Percentiles rank a stretch among this genome's conserved stretches.
Conservation (phyloP, 2,329 filamentous ascomycete genomes). For the Exserohilum turcica region DNA sequence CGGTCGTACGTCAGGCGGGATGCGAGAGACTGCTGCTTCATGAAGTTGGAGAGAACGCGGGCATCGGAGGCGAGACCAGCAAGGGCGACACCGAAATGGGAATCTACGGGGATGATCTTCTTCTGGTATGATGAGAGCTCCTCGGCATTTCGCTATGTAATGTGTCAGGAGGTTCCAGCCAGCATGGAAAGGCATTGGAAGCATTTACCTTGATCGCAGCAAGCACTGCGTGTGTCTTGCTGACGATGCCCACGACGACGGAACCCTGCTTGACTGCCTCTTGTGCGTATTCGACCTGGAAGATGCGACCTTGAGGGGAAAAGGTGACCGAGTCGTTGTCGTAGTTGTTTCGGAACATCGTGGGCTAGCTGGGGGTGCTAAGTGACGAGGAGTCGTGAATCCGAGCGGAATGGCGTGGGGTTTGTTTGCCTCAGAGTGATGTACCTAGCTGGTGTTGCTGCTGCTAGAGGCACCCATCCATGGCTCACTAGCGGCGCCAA, state of each 20-base stretch:
- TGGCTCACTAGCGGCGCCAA: slow-evolving; percentile 7
- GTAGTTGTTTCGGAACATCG: slow-evolving; percentile 99
- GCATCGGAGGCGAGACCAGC: slow-evolving; percentile 96
- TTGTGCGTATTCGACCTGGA: slow-evolving; percentile 98
- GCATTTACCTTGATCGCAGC: slow-evolving; percentile 86
- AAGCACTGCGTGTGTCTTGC: slow-evolving; percentile 96
- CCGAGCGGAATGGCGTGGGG: no score
- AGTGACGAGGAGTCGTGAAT: no score
- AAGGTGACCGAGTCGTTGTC: slow-evolving; percentile 99
- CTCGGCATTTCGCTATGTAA: slow-evolving; percentile 86
- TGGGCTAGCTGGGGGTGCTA: no score
- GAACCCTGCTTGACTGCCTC: slow-evolving; percentile 99
- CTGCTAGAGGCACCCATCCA: slow-evolving; percentile 31
- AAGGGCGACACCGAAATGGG: slow-evolving; percentile 93
- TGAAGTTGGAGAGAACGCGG: slow-evolving; percentile 99
- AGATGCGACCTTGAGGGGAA: slow-evolving; percentile 98
- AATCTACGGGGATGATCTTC: slow-evolving; percentile 96
- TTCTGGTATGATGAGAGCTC: slow-evolving; percentile 99
- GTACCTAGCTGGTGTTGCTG: slow-evolving; percentile 19
- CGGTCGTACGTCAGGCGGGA: slow-evolving; percentile 96
- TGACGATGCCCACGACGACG: slow-evolving; percentile 93
- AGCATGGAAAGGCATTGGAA: not conserved
- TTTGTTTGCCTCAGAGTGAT: slow-evolving; percentile 12
- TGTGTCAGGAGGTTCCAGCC: not conserved
- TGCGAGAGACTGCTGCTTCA: slow-evolving; percentile 98